Evolutionary conservation across 2,329 filamentous ascomycete genomes (phyloP).

Genomic region (Aspergillus bombycis): DNA sequence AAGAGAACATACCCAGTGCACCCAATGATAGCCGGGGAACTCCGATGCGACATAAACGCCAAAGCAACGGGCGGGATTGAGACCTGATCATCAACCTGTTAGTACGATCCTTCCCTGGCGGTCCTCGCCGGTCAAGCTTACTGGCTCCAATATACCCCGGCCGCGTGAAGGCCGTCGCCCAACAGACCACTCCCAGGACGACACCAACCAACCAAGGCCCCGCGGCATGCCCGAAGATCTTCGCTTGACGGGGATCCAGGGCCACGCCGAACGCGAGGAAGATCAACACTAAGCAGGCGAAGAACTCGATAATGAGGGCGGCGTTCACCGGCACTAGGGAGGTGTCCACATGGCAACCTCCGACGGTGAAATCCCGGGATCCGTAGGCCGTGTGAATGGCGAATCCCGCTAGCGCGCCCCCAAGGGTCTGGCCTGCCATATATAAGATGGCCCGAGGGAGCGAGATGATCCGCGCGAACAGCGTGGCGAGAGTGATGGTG

Average conservation of each 20-base stretch:
- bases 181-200: constrained; percentile 40
- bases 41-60: constrained; percentile 46
- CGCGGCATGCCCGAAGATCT: constrained; percentile 54
- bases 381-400: constrained; percentile 41
- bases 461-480: constrained; percentile 54
- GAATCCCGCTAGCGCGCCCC: constrained; percentile 50
- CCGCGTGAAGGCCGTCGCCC: constrained; percentile 43
- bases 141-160: constrained; percentile 48
- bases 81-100: constrained; percentile 20
- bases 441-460: constrained; percentile 55
- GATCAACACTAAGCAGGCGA: constrained; percentile 50
- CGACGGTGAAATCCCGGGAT: constrained; percentile 32
- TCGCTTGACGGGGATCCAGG: constrained; percentile 56
- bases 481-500: constrained; percentile 56
- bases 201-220: constrained; percentile 54
- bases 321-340: constrained; percentile 40
- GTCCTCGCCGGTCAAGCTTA: constrained; percentile 13
- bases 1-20: constrained; percentile 37
- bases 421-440: constrained; percentile 49
- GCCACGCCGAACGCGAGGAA: constrained; percentile 57
- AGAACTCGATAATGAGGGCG: constrained; percentile 54
- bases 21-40: constrained; percentile 42
- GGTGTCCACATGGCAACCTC: constrained; percentile 45
- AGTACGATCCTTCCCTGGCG: background rate
- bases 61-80: constrained; percentile 53